Base-by-base conservation (phyloP, 768 basidiomycete species). In the Tricholoma terreum region DNA sequence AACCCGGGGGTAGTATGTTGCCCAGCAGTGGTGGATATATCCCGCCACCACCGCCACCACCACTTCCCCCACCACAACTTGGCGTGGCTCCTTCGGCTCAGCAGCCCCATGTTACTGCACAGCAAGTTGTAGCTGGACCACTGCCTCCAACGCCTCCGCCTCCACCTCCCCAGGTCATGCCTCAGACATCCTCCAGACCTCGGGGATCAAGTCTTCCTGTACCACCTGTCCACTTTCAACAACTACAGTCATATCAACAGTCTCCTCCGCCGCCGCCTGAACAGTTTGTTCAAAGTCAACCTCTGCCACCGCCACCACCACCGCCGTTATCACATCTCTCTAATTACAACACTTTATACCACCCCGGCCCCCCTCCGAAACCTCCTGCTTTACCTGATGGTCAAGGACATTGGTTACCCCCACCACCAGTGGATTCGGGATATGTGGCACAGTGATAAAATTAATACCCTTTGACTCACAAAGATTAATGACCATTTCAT, bases 151-250 rank as follows among this genome's bases (percentile, higher is more conserved):
- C 69, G 10, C 71, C 73, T 11, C 69, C 66, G 5, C 66, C 68
- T 31, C 65, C 67, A 36, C 68, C 72, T 14, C 61, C 71, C 27
- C 74, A 74, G 10, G 68, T 71, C 0, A 72, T 69, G 0, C 74
- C 76, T 17, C 62, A 71, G 34, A 58, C 70, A 17, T 57, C 52
- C 61, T 59, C 67, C 10, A 63, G 72, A 10, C 68, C 76, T n/a
- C 70, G 81, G 49, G 78, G 76, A 35, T 74, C 80, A 7, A 77
- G 79, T 61, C 72, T 87, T 19, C 84, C 83, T 52, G 77, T 77
- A 31, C 81, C 78, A 22, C 83, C 79, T 11, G 61, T 73, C 21
- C 72, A 70, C 54, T 78, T 79, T 54, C 75, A 76, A 52, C 57
- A 64, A 8, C 56, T 51, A 40, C 64, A 65, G 30, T 56, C 60